Conservation (phyloP, 2,329 filamentous ascomycete genomes). For the Ceratocystis destructans region DNA sequence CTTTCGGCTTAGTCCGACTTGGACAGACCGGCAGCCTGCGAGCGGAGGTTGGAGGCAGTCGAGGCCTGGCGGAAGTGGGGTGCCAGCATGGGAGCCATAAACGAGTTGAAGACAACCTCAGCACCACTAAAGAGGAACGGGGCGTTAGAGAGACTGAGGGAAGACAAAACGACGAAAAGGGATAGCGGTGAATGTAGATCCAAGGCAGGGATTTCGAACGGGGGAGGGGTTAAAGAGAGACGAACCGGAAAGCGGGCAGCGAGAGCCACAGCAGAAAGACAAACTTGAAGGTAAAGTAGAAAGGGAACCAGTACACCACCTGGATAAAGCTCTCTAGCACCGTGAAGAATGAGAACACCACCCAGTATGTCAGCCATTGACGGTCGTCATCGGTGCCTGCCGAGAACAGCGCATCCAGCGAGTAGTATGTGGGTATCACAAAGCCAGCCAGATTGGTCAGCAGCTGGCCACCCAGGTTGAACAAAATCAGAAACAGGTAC, state of each 20-base stretch:
- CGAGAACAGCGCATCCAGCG: constrained; percentile 62
- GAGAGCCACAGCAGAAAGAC: constrained; percentile 94
- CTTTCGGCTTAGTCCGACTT: constrained; percentile 45
- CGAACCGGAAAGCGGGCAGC: constrained; percentile 84
- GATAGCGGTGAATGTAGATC: no score
- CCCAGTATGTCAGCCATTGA: constrained; percentile 81
- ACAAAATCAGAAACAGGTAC: constrained; percentile 85
- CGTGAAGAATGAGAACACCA: constrained; percentile 71
- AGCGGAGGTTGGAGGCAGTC: constrained; percentile 74
- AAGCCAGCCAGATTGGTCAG: constrained; percentile 80
- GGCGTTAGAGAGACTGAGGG: no score
- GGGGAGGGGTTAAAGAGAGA: constrained; percentile 23
- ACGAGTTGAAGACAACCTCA: constrained; percentile 90
- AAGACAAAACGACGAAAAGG: no score
- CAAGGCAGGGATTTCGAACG: neutral
- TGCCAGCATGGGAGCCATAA: constrained; percentile 80
- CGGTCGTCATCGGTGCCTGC: constrained; percentile 61
- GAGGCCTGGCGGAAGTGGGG: constrained; percentile 72
- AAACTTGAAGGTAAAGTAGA: constrained; percentile 99
- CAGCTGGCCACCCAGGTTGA: constrained; percentile 82
- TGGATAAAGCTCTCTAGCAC: constrained; percentile 70
- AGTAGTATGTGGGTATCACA: constrained; percentile 73
- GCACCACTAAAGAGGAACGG: constrained; percentile 52
- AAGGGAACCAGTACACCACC: constrained; percentile 90
- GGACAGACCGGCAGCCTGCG: constrained; percentile 60